Evolutionary conservation across 2,329 filamentous ascomycete genomes (phyloP).

Genomic region (Colletotrichum scovillei): DNA sequence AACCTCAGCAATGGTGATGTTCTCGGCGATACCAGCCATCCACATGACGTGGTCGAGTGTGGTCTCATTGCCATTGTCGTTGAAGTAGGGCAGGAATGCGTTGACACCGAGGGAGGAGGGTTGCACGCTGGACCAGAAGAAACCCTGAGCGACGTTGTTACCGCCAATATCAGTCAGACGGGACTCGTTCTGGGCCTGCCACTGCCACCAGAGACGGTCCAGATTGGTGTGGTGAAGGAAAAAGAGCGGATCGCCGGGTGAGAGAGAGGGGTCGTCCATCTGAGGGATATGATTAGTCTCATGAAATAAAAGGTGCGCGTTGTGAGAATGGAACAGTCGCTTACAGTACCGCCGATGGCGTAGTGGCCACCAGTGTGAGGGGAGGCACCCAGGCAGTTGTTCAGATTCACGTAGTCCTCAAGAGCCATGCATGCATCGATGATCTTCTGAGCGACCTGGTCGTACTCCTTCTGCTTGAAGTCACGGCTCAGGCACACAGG

Average conservation of each 20-base stretch:
- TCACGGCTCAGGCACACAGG: conserved; percentile 5
- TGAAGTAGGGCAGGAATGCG: conserved; percentile 24
- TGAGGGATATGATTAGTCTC: neutral
- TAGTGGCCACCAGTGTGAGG: conserved; percentile 21
- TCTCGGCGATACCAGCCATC: conserved; percentile 21
- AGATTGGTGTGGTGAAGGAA: conserved; percentile 26
- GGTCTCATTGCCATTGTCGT: conserved; percentile 20
- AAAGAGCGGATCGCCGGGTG: conserved; percentile 21
- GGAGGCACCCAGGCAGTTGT: conserved; percentile 14
- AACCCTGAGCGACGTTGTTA: conserved; percentile 13
- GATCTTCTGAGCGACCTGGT: conserved; percentile 11
- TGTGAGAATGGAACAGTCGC: neutral
- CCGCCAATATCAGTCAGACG: conserved; percentile 24
- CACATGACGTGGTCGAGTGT: conserved; percentile 22
- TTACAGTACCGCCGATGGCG: conserved; percentile 27
- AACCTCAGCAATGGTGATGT: conserved; percentile 26
- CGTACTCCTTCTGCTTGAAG: conserved; percentile 24
- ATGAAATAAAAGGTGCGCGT: no score
- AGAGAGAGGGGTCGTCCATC: conserved; percentile 28
- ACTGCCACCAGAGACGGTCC: conserved; percentile 23
- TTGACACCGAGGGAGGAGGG: neutral
- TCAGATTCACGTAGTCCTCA: conserved; percentile 19
- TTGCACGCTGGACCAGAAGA: neutral
- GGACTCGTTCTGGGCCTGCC: conserved; percentile 31
- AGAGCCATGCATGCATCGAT: conserved; percentile 22